Base-by-base conservation (phyloP, 768 basidiomycete species). In the Ramaria sp. region DNA sequence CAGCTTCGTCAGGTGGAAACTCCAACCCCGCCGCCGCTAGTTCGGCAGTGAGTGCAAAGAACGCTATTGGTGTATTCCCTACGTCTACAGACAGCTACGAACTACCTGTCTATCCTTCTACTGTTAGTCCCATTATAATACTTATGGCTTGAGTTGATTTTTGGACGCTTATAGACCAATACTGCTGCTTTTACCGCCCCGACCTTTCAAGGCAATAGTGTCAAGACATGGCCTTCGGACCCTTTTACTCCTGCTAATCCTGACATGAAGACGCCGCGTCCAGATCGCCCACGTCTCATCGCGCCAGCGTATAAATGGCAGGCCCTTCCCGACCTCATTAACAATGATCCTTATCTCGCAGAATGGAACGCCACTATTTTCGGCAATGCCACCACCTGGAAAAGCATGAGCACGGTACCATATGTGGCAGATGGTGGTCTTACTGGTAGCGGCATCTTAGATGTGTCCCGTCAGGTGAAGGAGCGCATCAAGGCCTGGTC, bases 281-380 rank as follows among this genome's bases (percentile, higher is more conserved):
- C 82, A 8, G 84, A 89, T 63, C 86, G 94, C 57, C 96, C 96
- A 24, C 86, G 89, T 42, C 76, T 99, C 48, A 84, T 96, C 61
- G 96, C 95, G 15, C 92, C 95, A 22, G 61, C 76, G 9, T 93
- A 92, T 77, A 93, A 91, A 69, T 98, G 96, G 95, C 67, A 75
- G 15, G 88, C 81, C 12, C 79, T 99, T 24, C 81, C 85, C 4
- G 64, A 65, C 22, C 75, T 96, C 61, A 95, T 98, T 63, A 68
- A 74, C 52, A 78, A 72, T 50, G 91, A 98, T 65, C 81, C 88
- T 3, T 98, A 99, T 71, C 76, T 98, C 62, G 71, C 76, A 56
- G 73, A 69, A 56, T 98, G 95, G 95, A 96, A 99, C 67, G 74
- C 75, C 22, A 86, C 89, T 44, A 97, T 98, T 65, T 87, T 97